Conservation (phyloP, 257 asterid genomes). For the Rhazya stricta region DNA sequence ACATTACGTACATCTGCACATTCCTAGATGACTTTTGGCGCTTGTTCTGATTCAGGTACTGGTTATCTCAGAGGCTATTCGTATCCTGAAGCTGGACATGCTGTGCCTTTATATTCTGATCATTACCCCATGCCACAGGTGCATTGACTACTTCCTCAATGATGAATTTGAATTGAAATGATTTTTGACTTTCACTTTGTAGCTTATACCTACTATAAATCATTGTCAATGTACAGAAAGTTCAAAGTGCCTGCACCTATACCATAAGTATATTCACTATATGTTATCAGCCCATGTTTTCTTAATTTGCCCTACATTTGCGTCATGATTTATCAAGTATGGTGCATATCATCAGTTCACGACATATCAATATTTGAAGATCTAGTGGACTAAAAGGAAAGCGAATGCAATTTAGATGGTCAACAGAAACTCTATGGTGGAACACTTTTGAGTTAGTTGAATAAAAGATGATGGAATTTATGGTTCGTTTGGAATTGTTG, state of each 20-base stretch:
- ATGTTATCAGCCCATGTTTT: neutral
- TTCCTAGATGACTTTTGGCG: neutral
- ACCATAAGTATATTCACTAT: neutral
- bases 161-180: neutral
- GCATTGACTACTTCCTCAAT: neutral
- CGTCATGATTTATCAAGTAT: neutral
- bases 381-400: neutral
- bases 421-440: neutral
- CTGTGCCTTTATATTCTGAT: slow-evolving; percentile 32
- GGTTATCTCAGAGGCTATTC: slow-evolving; percentile 34
- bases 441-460: neutral
- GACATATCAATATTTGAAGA: neutral
- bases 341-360: neutral
- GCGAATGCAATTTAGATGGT: neutral
- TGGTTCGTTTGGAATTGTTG: neutral
- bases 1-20: neutral
- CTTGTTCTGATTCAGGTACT: slow-evolving; percentile 34
- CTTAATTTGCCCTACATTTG: neutral
- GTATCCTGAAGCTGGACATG: slow-evolving; percentile 40
- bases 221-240: neutral
- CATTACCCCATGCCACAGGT: slow-evolving; percentile 50
- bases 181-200: neutral
- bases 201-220: neutral
- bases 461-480: neutral
- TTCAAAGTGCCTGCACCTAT: neutral